Conservation (phyloP, 2,329 filamentous ascomycete species). For the Zelopaecilomyces penicillatus region DNA sequence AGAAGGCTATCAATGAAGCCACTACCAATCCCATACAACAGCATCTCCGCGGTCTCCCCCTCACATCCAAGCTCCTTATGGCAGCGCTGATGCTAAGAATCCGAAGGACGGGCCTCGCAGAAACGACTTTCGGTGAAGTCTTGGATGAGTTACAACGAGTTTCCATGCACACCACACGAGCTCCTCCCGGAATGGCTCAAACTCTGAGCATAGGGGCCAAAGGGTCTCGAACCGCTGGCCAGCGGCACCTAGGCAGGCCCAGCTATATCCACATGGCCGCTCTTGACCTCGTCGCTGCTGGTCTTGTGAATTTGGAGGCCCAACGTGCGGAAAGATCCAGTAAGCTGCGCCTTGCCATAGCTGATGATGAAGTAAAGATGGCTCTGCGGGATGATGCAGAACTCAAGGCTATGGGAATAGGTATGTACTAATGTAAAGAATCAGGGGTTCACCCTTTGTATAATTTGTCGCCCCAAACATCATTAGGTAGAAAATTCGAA, state of each 20-base stretch:
- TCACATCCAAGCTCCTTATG: conserved; percentile 77
- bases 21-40: conserved; percentile 89
- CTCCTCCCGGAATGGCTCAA: conserved; percentile 29
- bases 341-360: conserved; percentile 76
- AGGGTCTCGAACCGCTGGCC: conserved; percentile 18
- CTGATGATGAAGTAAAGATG: conserved; percentile 82
- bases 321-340: conserved; percentile 76
- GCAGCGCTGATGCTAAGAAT: conserved; percentile 72
- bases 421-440: conserved; percentile 20
- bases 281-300: conserved; percentile 76
- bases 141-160: conserved; percentile 60
- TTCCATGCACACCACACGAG: conserved; percentile 24
- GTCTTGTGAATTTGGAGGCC: conserved; percentile 76
- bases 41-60: conserved; percentile 72
- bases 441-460: too few relatives aligned
- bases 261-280: conserved; percentile 59
- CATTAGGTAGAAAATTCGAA: not conserved
- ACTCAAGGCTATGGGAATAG: conserved; percentile 68
- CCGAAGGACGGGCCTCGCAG: conserved; percentile 73
- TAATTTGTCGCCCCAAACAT: too few relatives aligned
- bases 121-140: conserved; percentile 83
- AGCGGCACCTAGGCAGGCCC: conserved; percentile 24
- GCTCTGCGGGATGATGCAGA: conserved; percentile 85
- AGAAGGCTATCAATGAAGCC: conserved; percentile 89
- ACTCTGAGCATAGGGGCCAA: conserved; percentile 22